Evolutionary conservation across 2,329 filamentous ascomycete species (phyloP).

Genomic region (Hypoxylon sp.): DNA sequence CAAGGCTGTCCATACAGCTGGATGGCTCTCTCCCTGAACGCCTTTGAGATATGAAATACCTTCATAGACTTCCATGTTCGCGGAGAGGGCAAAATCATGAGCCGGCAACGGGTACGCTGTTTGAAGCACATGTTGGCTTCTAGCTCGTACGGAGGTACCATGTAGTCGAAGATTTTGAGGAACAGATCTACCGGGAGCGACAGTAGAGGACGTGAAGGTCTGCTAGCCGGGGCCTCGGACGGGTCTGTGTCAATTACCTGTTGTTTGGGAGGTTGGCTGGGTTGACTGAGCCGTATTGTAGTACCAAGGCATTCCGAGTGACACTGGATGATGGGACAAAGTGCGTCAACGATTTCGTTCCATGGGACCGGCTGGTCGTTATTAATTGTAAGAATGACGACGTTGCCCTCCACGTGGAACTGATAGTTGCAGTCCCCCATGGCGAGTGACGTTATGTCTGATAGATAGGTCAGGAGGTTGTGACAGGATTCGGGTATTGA

Average conservation of each 20-base stretch:
- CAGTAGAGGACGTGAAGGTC: neutral
- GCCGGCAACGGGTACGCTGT: neutral
- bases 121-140: neutral
- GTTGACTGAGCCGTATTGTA: neutral
- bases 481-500: neutral
- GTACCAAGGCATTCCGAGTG: neutral
- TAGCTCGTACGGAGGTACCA: neutral
- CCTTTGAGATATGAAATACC: constrained; percentile 5
- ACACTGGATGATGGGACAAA: neutral
- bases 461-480: neutral
- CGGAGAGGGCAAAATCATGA: neutral
- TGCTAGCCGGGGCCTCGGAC: too few relatives aligned
- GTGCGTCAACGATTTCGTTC: neutral
- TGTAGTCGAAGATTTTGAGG: neutral
- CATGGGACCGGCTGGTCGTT: neutral
- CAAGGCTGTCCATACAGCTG: neutral
- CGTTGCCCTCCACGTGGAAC: neutral
- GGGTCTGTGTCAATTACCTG: too few relatives aligned
- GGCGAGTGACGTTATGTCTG: neutral
- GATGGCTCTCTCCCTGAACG: constrained; percentile 1
- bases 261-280: neutral
- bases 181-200: neutral
- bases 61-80: constrained; percentile 8
- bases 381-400: neutral
- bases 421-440: neutral